Evolutionary conservation across 2,329 filamentous ascomycete genomes (phyloP).

Genomic region (Pleurostoma richardsiae): DNA sequence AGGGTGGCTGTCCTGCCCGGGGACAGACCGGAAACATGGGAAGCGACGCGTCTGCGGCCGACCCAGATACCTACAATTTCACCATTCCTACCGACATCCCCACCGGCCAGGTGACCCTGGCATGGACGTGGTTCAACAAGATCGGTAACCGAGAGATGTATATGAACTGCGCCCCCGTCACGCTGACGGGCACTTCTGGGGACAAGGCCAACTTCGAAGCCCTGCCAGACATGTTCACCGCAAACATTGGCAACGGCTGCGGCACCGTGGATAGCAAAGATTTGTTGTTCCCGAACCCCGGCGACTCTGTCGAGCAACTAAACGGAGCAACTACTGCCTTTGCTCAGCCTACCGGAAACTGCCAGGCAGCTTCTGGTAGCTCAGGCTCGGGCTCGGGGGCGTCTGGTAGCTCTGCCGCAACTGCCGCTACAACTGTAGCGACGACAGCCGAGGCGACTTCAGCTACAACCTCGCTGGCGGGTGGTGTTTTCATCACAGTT

Average conservation of each 20-base stretch:
- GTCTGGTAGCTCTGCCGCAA: constrained; percentile 9
- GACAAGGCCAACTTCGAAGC: constrained; percentile 46
- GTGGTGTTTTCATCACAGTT: constrained; percentile 34
- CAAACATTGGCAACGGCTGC: constrained; percentile 60
- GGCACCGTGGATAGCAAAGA: constrained; percentile 47
- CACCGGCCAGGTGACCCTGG: constrained; percentile 72
- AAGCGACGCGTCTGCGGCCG: constrained; percentile 31
- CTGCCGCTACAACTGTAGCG: constrained; percentile 13
- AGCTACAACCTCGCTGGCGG: constrained; percentile 17
- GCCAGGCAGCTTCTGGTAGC: constrained; percentile 17
- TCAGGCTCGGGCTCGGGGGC: constrained; percentile 12
- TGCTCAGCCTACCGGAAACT: constrained; percentile 15
- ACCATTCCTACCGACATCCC: constrained; percentile 67
- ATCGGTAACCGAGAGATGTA: constrained; percentile 94
- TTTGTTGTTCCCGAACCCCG: constrained; percentile 65
- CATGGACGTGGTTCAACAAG: constrained; percentile 95
- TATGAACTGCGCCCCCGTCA: constrained; percentile 87
- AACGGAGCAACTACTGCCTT: constrained; percentile 31
- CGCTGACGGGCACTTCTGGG: constrained; percentile 51
- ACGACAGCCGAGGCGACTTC: constrained; percentile 11
- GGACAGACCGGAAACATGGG: constrained; percentile 53
- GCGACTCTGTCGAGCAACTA: constrained; percentile 47
- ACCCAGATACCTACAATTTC: constrained; percentile 61
- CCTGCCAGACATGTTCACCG: constrained; percentile 71
- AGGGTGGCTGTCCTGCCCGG: constrained; percentile 75